Conservation (phyloP, 768 basidiomycete species). For the Agaricus bisporus region DNA sequence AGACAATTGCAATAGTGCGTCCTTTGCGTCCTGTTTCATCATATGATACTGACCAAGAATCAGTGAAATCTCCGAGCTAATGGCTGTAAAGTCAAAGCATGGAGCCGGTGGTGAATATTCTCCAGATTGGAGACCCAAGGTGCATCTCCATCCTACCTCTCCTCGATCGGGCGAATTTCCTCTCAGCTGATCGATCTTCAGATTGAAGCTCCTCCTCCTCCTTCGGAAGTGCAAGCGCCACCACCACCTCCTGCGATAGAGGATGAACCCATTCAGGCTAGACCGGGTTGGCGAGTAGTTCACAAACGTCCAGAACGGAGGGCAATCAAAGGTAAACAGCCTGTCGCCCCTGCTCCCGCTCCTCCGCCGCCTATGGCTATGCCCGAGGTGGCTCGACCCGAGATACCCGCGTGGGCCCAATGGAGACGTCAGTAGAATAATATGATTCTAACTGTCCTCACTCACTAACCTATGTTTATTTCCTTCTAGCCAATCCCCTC, state of each 20-base stretch:
- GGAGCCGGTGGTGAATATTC: conserved; percentile 74
- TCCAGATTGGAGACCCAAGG: conserved; percentile 67
- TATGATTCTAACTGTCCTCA: background rate
- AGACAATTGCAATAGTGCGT: conserved; percentile 73
- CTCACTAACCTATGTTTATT: background rate
- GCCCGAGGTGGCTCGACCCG: conserved; percentile 42
- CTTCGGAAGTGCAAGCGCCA: conserved; percentile 26
- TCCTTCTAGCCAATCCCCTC: conserved; percentile 53
- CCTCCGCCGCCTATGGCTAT: conserved; percentile 28
- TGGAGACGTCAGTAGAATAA: conserved; percentile 64
- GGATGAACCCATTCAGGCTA: conserved; percentile 42
- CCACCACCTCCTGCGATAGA: conserved; percentile 42
- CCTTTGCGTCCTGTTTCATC: background rate
- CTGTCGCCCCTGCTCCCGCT: conserved; percentile 30
- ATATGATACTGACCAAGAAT: background rate
- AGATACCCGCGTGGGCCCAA: conserved; percentile 75
- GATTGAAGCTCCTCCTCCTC: conserved; percentile 28
- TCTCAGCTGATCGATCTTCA: conserved; percentile 8
- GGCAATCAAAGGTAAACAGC: conserved; percentile 32
- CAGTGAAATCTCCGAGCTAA: conserved; percentile 81
- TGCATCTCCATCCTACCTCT: conserved; percentile 19
- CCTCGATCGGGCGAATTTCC: background rate
- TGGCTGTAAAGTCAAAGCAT: conserved; percentile 79
- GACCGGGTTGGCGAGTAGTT: conserved; percentile 72
- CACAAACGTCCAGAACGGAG: conserved; percentile 56